Evolutionary conservation across 148 eudicot species (phyloP), one percentile per base, ranked within the genome.

Genomic region (Talinum fruticosum): DNA sequence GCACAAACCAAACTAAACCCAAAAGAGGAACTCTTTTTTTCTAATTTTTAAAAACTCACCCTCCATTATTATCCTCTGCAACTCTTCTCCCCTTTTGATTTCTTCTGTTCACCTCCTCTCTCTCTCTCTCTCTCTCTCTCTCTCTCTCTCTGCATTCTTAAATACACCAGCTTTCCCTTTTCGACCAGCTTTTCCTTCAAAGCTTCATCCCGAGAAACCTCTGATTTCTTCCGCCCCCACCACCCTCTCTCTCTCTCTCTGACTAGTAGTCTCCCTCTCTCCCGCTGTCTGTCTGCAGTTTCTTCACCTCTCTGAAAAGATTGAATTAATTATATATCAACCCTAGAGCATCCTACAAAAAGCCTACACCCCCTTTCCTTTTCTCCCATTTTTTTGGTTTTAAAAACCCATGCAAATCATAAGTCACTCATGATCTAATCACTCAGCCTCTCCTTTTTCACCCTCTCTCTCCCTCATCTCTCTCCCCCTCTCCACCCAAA

Each of bases 361-460:
- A 76, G 79, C 78, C 84, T 83, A 76, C 24, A 30, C 49, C 38
- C 67, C 19, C 76, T 44, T 79, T 59, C 37, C 57, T 74, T 45
- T 79, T 77, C 66, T 77, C 76, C 69, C 75, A 18, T 79, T 61
- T 30, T 41, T 36, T 37, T 41, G 14, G 78, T 73, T 59, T 78
- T 66, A 51, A 80, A 75, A 44, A 38, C 65, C 80, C 91, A 91
- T 84, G 89, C 92, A 86, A 91, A 91, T 93, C 91, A 93, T 90
- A 83, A 82, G 84, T 45, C 79, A 93, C 96, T 93, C 96, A 93
- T 93, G 87, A 90, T 81, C 85, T 92, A 88, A 92, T 88, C 80
- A 84, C 23, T 57, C 73, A 29, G 59, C 47, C 26, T 6, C 18
- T 14, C 33, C 24, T 7, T 8, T 3, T 30, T 47, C 57, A 23